phyloP scores from a whole-genome alignment of 345 rosid genomes.

The Corchorus olitorius region DNA sequence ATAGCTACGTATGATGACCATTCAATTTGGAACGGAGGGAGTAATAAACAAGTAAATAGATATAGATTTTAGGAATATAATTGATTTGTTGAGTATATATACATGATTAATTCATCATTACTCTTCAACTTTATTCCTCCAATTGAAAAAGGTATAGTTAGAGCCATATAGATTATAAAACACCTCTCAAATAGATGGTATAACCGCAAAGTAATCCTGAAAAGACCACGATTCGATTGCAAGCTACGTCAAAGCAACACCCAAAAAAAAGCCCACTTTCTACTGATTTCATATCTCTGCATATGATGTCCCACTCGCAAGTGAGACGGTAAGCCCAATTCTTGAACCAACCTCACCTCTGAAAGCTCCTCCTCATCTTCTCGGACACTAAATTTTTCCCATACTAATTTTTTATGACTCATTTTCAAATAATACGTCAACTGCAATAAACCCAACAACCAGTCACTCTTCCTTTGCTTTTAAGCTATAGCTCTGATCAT shows the following conservation, averaged over 20 bases:
- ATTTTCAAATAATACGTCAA: constrained; percentile 8
- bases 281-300: not conserved
- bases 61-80: no score
- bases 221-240: constrained; percentile 24
- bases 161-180: not conserved
- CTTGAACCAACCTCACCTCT: constrained; percentile 16
- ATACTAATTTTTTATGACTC: not conserved
- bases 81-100: no score
- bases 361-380: constrained; percentile 72
- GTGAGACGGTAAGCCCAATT: constrained; percentile 32
- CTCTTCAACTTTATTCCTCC: not conserved
- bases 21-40: no score
- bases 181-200: not conserved
- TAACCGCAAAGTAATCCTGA: constrained; percentile 6
- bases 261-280: not conserved
- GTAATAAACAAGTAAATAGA: no score
- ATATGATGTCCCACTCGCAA: constrained; percentile 20
- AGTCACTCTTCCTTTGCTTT: constrained; percentile 42
- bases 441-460: constrained; percentile 24
- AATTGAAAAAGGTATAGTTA: not conserved
- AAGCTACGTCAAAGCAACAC: constrained; percentile 21
- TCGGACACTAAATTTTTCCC: not conserved
- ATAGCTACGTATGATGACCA: no score
- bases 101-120: not conserved
- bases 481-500: constrained; percentile 34